A percentile compares a stretch with the other conserved stretches of the same genome.
Evolutionary conservation across 2,329 filamentous ascomycete species (phyloP).

Genomic region (Alternaria brassicae): DNA sequence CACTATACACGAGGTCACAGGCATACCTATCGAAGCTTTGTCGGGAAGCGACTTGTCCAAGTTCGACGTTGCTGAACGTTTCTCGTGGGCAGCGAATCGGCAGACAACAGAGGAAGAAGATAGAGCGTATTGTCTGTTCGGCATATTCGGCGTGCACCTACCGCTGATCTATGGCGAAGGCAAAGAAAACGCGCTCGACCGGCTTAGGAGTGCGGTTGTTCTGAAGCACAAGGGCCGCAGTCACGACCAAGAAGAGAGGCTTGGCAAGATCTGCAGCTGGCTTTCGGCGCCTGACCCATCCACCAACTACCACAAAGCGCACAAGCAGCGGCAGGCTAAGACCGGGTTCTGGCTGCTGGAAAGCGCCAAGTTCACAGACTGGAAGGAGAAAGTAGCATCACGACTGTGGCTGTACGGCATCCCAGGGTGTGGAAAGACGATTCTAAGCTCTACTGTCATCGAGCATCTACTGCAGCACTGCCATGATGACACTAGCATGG

Average conservation of each 20-base stretch:
- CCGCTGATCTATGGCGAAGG: too few relatives aligned
- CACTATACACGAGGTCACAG: conserved; percentile 14
- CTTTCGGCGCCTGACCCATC: conserved; percentile 48
- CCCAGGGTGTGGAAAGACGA: too few relatives aligned
- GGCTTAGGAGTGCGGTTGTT: conserved; percentile 3
- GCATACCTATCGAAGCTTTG: conserved; percentile 16
- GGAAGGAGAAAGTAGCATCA: too few relatives aligned
- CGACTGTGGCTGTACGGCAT: too few relatives aligned
- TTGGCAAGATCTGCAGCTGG: conserved; percentile 31
- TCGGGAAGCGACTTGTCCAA: background rate
- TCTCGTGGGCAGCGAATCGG: conserved; percentile 30
- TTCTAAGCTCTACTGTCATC: too few relatives aligned
- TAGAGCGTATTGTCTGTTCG: conserved; percentile 22
- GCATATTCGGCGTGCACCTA: conserved; percentile 21
- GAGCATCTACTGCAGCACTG: too few relatives aligned
- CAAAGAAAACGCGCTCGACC: conserved; percentile 15
- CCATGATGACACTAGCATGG: too few relatives aligned
- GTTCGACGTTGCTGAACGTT: conserved; percentile 22
- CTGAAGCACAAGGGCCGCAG: background rate
- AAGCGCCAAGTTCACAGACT: conserved; percentile 32
- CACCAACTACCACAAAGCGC: too few relatives aligned
- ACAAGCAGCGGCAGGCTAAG: conserved; percentile 38
- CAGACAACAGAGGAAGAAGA: conserved; percentile 31
- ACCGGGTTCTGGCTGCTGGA: conserved; percentile 50
- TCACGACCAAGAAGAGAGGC: conserved; percentile 4